Percentiles rank a stretch among this genome's conserved stretches.
Evolutionary conservation across 2,329 filamentous ascomycete species (phyloP).

Genomic region (Aspergillus brasiliensis): DNA sequence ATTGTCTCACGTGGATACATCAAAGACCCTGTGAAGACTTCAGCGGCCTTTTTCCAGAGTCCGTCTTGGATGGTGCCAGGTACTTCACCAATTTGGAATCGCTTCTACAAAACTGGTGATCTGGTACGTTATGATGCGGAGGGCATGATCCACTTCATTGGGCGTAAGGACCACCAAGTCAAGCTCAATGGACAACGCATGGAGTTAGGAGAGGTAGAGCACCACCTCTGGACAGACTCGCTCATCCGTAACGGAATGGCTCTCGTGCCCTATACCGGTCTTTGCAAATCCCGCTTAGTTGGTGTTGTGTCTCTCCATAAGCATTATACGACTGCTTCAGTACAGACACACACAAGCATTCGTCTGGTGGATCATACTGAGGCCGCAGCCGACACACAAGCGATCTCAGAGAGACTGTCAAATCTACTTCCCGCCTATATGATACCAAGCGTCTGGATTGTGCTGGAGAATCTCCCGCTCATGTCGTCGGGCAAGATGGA

Average conservation of each 20-base stretch:
- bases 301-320: background rate
- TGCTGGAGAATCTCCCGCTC: background rate
- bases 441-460: conserved; percentile 9
- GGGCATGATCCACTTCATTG: conserved; percentile 32
- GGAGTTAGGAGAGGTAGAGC: conserved; percentile 37
- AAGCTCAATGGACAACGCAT: conserved; percentile 40
- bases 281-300: background rate
- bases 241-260: conserved; percentile 2
- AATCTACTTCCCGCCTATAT: conserved; percentile 4
- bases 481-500: conserved; percentile 11
- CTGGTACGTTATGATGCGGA: conserved; percentile 32
- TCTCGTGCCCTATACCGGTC: conserved; percentile 6
- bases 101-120: conserved; percentile 37
- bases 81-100: conserved; percentile 1
- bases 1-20: conserved; percentile 32
- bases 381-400: background rate
- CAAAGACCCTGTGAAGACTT: conserved; percentile 26
- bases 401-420: background rate
- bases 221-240: conserved; percentile 8
- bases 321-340: background rate
- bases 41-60: conserved; percentile 25
- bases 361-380: background rate
- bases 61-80: conserved; percentile 14
- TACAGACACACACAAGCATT: background rate
- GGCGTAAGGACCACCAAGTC: conserved; percentile 37